Evolutionary conservation across 73 alveolate species (phyloP).

Genomic region (Blepharisma japonicum): DNA sequence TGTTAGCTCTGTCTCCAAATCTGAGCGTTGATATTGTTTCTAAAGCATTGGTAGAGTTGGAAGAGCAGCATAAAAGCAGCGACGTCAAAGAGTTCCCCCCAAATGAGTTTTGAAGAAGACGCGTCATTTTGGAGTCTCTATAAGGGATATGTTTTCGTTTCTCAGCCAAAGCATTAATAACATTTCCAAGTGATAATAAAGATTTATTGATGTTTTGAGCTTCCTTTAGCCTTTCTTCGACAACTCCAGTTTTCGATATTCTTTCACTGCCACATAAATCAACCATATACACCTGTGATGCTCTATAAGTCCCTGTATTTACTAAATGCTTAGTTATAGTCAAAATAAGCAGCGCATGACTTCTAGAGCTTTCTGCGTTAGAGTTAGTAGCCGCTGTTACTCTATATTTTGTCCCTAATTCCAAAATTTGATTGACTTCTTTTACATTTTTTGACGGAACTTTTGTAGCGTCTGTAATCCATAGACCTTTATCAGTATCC

Average conservation of each 20-base stretch:
- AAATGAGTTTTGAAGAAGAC: constrained; percentile 79
- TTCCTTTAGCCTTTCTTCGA: constrained; percentile 88
- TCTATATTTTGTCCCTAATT: constrained; percentile 59
- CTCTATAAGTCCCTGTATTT: constrained; percentile 65
- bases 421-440: constrained; percentile 56
- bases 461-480: constrained; percentile 37
- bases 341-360: constrained; percentile 73
- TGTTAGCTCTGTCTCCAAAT: constrained; percentile 75
- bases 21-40: constrained; percentile 70
- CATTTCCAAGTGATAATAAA: constrained; percentile 69
- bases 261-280: constrained; percentile 98
- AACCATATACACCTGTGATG: constrained; percentile 86
- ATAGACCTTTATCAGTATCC: constrained; percentile 35
- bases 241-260: constrained; percentile 89
- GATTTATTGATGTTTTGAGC: constrained; percentile 92
- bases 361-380: constrained; percentile 67
- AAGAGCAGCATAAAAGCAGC: constrained; percentile 58
- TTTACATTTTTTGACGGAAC: constrained; percentile 40
- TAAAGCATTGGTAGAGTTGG: constrained; percentile 50
- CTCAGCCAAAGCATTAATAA: constrained; percentile 53
- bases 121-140: constrained; percentile 92
- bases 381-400: constrained; percentile 65
- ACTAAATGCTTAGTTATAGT: constrained; percentile 47
- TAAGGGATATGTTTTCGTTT: constrained; percentile 79
- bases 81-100: constrained; percentile 85